Evolutionary conservation across 352 stramenopile species (phyloP), one percentile per base, ranked within the genome.

Genomic region (Phytopythium ostracodes): DNA sequence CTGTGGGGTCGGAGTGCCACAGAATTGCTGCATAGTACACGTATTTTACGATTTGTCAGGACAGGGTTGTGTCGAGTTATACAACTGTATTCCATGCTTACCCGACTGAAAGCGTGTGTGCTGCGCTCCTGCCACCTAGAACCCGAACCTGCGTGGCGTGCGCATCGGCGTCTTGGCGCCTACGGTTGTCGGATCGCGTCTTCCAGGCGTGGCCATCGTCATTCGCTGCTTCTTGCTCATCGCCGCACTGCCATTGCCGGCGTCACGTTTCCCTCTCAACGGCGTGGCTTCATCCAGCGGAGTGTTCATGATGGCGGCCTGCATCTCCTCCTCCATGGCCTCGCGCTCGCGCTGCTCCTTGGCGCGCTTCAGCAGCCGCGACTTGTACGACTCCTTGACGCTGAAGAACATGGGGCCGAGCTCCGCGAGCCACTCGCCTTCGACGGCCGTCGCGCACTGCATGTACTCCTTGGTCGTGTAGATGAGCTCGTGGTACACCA

Each of bases 371-470:
- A 91, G 73, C 44, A 99, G 70, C 5, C 88, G 86, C 38, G 88
- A 97, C 72, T 98, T 92, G 73, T 97, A 98, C 33, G 87, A 98
- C 66, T 98, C 96, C 67, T 99, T 99, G 33, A 99, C 84, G 50
- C 86, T 98, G 73, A 99, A 99, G 72, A 99, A 99, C 96, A 99
- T 99, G 14, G 97, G 96, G 2, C 97, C 98, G n/a, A 99, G 79
- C 76, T 99, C 97, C 18, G 97, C 97, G 2, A 99, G 87, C 97
- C 98, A 99, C 80, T 99, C 95, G n/a, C 96, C 95, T 68, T 99
- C 97, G 8, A 99, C 97, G 1, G 97, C 96, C 17, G 97, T 99
- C 5, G 98, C 94, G 70, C 94, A 99, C 64, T 96, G 96, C 97
- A 99, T 99, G 79, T 98, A 98, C 69, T 95, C 84, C 64, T 99